Evolutionary conservation across 495 filamentous ascomycete genomes (phyloP).

Genomic region (Penicillium simplicissimum): DNA sequence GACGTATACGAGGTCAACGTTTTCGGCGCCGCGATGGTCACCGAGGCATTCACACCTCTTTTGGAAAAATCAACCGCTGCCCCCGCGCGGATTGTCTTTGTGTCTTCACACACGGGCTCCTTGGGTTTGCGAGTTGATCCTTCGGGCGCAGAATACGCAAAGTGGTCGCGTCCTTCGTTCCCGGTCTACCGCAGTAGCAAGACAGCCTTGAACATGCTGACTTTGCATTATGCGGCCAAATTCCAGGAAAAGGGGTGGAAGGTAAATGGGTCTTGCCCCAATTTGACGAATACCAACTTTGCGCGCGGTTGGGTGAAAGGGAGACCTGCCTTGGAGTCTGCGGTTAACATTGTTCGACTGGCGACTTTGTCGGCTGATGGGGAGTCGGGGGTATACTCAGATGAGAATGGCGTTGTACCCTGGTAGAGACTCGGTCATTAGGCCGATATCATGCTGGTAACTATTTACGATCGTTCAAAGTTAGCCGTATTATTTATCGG

Average conservation of each 20-base stretch:
- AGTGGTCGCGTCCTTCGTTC: slow-evolving; percentile 14
- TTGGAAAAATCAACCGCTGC: slow-evolving; percentile 34
- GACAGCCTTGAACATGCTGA: slow-evolving; percentile 46
- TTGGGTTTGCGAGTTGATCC: slow-evolving; percentile 24
- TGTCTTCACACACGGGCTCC: slow-evolving; percentile 39
- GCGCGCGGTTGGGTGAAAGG: slow-evolving; percentile 14
- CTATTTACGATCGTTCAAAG: not conserved
- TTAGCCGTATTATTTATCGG: not conserved
- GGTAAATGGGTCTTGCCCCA: slow-evolving; percentile 31
- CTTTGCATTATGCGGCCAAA: slow-evolving; percentile 24
- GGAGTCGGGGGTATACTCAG: slow-evolving; percentile 25
- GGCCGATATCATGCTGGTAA: not conserved
- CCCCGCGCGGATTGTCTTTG: slow-evolving; percentile 43
- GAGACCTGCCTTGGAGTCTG: slow-evolving; percentile 24
- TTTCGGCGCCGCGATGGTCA: slow-evolving; percentile 35
- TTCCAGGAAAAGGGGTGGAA: slow-evolving; percentile 29
- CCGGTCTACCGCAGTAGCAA: slow-evolving; percentile 34
- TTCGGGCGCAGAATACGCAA: slow-evolving; percentile 7
- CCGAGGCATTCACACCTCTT: slow-evolving; percentile 48
- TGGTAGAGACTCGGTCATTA: slow-evolving; percentile 18
- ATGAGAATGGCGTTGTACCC: slow-evolving; percentile 25
- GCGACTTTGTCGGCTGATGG: slow-evolving; percentile 26
- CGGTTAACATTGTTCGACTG: slow-evolving; percentile 29
- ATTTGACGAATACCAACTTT: slow-evolving; percentile 27
- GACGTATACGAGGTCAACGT: slow-evolving; percentile 46